Evolutionary conservation across 441 rosid species (phyloP), one percentile per base, ranked within the genome.

Genomic region (Populus hybrid): DNA sequence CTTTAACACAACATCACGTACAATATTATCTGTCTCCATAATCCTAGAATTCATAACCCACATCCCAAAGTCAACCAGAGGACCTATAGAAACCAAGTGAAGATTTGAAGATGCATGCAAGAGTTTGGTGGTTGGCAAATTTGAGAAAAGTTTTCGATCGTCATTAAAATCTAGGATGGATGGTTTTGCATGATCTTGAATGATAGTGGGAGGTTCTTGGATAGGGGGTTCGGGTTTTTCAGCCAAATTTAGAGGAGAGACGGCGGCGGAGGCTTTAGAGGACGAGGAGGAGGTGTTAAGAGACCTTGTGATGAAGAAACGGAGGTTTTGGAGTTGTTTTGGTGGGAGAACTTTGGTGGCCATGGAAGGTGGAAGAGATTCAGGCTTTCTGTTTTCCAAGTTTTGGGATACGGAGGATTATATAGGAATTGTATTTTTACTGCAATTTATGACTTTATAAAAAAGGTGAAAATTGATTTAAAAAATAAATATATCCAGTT

Each of bases 11-110:
- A 79, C 23, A 3, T 82, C 86, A 1, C 95, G 88, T 16, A 84
- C 70, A 20, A 85, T 2, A 16, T 67, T 63, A 9, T 78, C 69
- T 3, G 75, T 34, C 2, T 85, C 87, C 89, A 90, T 87, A 69
- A 92, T 74, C 78, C 77, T 89, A 0, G 99, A 92, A 35, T 83
- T 88, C 95, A 93, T 88, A 28, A 95, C 81, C 95, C 93, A 83
- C 40, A 69, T 83, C 21, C 99, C 98, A 2, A 90, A 16, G 80
- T 93, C 97, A 3, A 93, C 97, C 76, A 91, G 54, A 0, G 93
- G 85, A 61, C 83, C 94, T 20, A 86, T 76, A 2, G 93, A 81
- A 4, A 88, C 91, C 73, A 88, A 73, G 61, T 90, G 90, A 8
- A 95, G 93, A 76, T 75, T 85, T 1, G 81, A 74, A 8, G 88